Evolutionary conservation across 164 flowering plant genomes (phyloP).

Genomic region (Litsea cubeba): DNA sequence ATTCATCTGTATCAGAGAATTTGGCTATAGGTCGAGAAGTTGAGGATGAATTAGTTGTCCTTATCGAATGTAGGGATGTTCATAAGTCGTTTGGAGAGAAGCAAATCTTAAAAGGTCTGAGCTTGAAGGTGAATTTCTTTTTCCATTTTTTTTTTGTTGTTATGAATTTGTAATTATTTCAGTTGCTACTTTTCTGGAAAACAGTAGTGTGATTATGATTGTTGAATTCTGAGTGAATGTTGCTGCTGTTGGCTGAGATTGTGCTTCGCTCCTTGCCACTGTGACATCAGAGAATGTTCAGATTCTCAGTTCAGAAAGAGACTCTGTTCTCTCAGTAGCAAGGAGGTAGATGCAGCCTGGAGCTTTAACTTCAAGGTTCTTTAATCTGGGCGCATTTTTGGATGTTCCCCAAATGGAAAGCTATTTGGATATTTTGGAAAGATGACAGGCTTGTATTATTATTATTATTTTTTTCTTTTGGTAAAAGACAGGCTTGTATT

Average conservation of each 20-base stretch:
- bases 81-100: constrained; percentile 95
- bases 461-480: too few relatives aligned
- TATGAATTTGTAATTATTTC: background rate
- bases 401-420: background rate
- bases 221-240: background rate
- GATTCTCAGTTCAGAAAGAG: background rate
- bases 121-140: constrained; percentile 68
- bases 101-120: constrained; percentile 84
- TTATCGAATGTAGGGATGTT: constrained; percentile 82
- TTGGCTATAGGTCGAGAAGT: constrained; percentile 18
- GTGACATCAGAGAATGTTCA: background rate
- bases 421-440: background rate
- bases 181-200: background rate
- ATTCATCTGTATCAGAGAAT: constrained; percentile 26
- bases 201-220: background rate
- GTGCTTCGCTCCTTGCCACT: too few relatives aligned
- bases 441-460: too few relatives aligned
- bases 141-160: background rate
- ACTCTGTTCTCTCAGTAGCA: background rate
- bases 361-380: background rate
- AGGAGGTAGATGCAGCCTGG: background rate
- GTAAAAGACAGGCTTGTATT: too few relatives aligned
- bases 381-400: background rate
- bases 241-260: background rate
- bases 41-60: constrained; percentile 59